phyloP scores from a whole-genome alignment of 805 yeast genomes.

The Suhomyces tanzawaensis region DNA sequence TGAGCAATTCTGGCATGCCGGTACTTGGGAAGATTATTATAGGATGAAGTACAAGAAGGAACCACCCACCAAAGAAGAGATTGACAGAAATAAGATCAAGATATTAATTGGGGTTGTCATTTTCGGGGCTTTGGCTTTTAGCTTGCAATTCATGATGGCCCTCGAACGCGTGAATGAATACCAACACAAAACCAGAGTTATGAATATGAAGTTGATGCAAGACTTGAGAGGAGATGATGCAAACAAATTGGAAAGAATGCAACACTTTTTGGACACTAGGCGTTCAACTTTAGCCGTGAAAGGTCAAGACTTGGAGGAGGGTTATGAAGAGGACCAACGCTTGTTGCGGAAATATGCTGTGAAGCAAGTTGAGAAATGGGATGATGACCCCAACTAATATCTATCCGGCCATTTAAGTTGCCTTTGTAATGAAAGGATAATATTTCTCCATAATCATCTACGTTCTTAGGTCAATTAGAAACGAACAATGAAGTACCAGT shows the following conservation, averaged over 20 bases:
- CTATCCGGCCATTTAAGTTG: no score
- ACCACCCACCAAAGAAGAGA: constrained; percentile 40
- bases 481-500: no score
- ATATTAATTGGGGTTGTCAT: constrained; percentile 42
- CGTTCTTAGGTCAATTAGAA: no score
- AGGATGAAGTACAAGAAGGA: constrained; percentile 34
- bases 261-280: constrained; percentile 33
- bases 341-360: constrained; percentile 34
- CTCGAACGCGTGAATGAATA: constrained; percentile 37
- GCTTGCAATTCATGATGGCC: constrained; percentile 41
- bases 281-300: constrained; percentile 25
- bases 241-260: constrained; percentile 29
- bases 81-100: constrained; percentile 43
- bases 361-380: constrained; percentile 20
- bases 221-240: constrained; percentile 31
- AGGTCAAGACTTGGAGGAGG: constrained; percentile 12
- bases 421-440: no score
- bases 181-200: constrained; percentile 20
- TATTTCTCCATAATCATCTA: no score
- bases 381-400: no score
- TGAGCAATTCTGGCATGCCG: constrained; percentile 58
- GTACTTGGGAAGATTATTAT: constrained; percentile 64
- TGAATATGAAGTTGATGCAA: constrained; percentile 28
- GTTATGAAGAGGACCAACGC: constrained; percentile 11
- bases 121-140: constrained; percentile 33